phyloP scores from a whole-genome alignment of 768 basidiomycete species.

The Flagelloscypha sp. region DNA sequence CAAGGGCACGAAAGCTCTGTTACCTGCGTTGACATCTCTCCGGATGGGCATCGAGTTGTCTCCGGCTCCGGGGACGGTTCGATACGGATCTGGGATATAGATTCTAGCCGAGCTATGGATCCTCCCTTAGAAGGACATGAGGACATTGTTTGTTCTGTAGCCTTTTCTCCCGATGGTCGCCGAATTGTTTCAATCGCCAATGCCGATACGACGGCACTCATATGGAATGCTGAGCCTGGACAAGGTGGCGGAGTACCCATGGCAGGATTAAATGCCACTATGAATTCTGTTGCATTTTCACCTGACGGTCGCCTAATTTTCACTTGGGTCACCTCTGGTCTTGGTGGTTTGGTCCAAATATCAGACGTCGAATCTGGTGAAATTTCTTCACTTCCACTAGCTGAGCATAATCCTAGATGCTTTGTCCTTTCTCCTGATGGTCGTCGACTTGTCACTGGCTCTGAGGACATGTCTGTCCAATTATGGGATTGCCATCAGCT shows the following conservation, averaged over 20 bases:
- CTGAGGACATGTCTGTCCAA: too few species aligned
- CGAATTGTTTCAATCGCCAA: conserved; percentile 13
- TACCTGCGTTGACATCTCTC: conserved; percentile 11
- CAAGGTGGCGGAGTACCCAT: conserved; percentile 1
- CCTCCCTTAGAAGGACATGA: conserved; percentile 7
- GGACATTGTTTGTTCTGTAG: conserved; percentile 6
- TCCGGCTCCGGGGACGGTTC: conserved; percentile 13
- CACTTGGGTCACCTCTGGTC: too few species aligned
- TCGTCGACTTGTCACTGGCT: too few species aligned
- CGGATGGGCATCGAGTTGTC: conserved; percentile 13
- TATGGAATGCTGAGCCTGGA: conserved; percentile 10
- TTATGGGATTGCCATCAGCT: too few species aligned
- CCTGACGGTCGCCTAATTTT: too few species aligned
- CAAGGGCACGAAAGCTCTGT: conserved; percentile 6
- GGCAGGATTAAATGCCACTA: conserved; percentile 3
- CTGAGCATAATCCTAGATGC: too few species aligned
- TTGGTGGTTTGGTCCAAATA: too few species aligned
- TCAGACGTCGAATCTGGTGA: too few species aligned
- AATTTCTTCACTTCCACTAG: too few species aligned
- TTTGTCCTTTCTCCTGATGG: too few species aligned
- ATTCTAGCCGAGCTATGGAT: neutral
- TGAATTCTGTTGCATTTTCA: conserved; percentile 12
- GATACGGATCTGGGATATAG: conserved; percentile 12
- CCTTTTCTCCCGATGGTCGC: conserved; percentile 14
- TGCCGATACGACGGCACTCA: conserved; percentile 9